Evolutionary conservation across 768 basidiomycete genomes (phyloP).

Genomic region (Amanita inopinata): DNA sequence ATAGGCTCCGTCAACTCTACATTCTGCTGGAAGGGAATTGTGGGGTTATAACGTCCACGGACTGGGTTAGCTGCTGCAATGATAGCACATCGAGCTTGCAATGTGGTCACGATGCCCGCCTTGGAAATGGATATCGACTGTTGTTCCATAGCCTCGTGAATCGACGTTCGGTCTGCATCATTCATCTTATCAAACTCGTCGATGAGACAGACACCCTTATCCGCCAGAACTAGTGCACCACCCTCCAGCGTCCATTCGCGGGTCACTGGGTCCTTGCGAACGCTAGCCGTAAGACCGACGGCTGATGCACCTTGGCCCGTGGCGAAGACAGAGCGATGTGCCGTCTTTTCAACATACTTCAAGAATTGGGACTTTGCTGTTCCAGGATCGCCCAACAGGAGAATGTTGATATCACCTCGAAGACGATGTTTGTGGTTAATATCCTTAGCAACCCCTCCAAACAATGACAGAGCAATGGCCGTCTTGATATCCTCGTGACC

Average conservation of each 20-base stretch:
- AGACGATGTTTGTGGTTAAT: slow-evolving; percentile 95
- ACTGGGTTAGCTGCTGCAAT: slow-evolving; percentile 98
- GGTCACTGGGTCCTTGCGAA: slow-evolving; percentile 96
- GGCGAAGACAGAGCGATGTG: slow-evolving; percentile 94
- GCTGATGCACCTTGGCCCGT: slow-evolving; percentile 98
- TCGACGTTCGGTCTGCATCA: slow-evolving; percentile 93
- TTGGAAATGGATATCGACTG: slow-evolving; percentile 99
- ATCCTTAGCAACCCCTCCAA: slow-evolving; percentile 90
- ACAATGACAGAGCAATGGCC: slow-evolving; percentile 88
- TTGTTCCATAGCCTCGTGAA: slow-evolving; percentile 99
- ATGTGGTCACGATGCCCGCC: slow-evolving; percentile 95
- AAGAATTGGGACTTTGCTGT: slow-evolving; percentile 99
- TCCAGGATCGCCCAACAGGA: slow-evolving; percentile 94
- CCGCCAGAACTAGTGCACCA: slow-evolving; percentile 94
- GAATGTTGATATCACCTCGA: slow-evolving; percentile 95
- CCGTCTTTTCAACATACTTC: slow-evolving; percentile 98
- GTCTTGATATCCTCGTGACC: slow-evolving; percentile 99
- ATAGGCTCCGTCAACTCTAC: slow-evolving; percentile 98
- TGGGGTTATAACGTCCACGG: slow-evolving; percentile 95
- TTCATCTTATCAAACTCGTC: slow-evolving; percentile 99
- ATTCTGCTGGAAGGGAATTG: slow-evolving; percentile 96
- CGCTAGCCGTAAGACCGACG: slow-evolving; percentile 96
- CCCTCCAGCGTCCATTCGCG: slow-evolving; percentile 98
- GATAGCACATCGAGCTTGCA: slow-evolving; percentile 96
- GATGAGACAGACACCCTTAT: slow-evolving; percentile 95